Conservation (phyloP, 2,329 filamentous ascomycete species). For the Diaporthe eres region DNA sequence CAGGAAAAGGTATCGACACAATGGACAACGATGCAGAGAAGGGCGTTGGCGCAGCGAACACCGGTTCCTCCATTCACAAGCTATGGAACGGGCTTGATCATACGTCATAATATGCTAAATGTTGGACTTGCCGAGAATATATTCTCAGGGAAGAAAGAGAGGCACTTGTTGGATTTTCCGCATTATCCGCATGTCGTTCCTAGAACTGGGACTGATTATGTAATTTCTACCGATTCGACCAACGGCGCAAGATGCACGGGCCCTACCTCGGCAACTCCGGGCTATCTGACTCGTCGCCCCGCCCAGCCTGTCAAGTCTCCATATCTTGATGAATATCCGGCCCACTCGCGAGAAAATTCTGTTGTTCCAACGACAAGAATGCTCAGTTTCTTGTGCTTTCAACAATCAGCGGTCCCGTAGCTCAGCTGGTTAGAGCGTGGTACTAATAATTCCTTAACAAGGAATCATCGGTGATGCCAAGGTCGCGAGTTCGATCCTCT, state of each 20-base stretch:
- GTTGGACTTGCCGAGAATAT: too few species aligned
- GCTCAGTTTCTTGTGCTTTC: accelerated
- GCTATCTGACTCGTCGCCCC: neutral
- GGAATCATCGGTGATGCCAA: constrained; percentile 34
- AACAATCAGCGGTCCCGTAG: constrained; percentile 32
- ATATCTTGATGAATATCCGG: neutral
- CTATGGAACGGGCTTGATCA: too few species aligned
- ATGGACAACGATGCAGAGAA: too few species aligned
- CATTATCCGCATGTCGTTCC: too few species aligned
- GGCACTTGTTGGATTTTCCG: too few species aligned
- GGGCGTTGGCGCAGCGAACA: too few species aligned
- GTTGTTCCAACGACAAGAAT: too few species aligned
- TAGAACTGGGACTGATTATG: neutral
- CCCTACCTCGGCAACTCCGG: neutral
- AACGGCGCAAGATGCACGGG: neutral
- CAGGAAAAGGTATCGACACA: too few species aligned
- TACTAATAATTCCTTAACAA: constrained; percentile 31
- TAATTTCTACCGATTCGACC: neutral
- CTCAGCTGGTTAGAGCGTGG: constrained; percentile 40
- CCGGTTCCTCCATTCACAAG: too few species aligned
- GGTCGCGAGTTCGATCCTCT: constrained; percentile 40
- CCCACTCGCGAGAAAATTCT: neutral
- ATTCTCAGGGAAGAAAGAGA: too few species aligned
- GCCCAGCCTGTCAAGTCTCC: neutral
- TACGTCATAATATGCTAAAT: too few species aligned